phyloP scores from a whole-genome alignment of 345 rosid species.

The Eucalyptus curtisii region DNA sequence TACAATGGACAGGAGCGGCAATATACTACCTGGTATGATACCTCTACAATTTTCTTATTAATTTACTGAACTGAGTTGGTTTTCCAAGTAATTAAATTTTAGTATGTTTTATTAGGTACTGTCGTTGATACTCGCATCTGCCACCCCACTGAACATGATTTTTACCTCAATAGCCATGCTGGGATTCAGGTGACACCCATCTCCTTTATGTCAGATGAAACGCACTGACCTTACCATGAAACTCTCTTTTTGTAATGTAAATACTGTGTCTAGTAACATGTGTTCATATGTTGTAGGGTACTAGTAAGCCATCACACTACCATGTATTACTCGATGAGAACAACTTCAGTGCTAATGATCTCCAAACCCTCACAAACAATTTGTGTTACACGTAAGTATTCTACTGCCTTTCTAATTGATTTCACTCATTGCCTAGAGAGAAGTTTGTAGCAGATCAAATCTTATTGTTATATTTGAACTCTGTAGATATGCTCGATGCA shows the following conservation, averaged over 20 bases:
- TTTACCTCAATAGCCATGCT: slow-evolving; percentile 77
- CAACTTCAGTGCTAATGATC: slow-evolving; percentile 31
- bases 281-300: slow-evolving; percentile 31
- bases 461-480: neutral
- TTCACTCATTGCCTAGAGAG: neutral
- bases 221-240: neutral
- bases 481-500: slow-evolving; percentile 64
- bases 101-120: slow-evolving; percentile 31
- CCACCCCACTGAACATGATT: slow-evolving; percentile 48
- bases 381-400: slow-evolving; percentile 62
- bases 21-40: slow-evolving; percentile 51
- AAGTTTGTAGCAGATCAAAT: neutral
- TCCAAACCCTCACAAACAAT: slow-evolving; percentile 54
- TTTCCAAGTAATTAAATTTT: neutral
- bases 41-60: neutral
- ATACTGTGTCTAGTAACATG: neutral
- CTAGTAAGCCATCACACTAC: slow-evolving; percentile 64
- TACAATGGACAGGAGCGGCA: slow-evolving; percentile 48
- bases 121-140: slow-evolving; percentile 66
- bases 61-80: no score
- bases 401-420: neutral
- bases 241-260: neutral
- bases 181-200: slow-evolving; percentile 46
- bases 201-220: neutral
- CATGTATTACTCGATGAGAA: slow-evolving; percentile 74